Percentiles rank a stretch among this genome's conserved stretches.
Evolutionary conservation across 2,329 filamentous ascomycete genomes (phyloP).

Genomic region (Dothideomycetes sp.): DNA sequence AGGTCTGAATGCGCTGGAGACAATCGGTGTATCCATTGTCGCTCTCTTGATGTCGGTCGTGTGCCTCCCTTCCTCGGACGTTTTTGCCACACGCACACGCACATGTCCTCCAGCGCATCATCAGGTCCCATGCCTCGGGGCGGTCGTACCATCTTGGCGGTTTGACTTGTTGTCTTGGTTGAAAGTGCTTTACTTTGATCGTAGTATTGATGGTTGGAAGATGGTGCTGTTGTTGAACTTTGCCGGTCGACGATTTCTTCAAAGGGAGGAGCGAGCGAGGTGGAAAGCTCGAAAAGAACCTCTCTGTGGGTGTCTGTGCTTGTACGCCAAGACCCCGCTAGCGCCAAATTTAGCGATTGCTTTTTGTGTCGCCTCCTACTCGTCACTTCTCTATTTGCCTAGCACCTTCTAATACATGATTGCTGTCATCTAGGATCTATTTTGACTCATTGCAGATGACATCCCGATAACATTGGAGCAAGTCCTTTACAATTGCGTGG

Average conservation of each 20-base stretch:
- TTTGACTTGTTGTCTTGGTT: not conserved
- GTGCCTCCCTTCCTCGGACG: not conserved
- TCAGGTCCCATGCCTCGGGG: not conserved
- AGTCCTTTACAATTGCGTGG: too few species aligned
- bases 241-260: not conserved
- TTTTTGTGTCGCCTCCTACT: not conserved
- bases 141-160: constrained; percentile 1
- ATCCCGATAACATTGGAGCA: too few species aligned
- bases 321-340: not conserved
- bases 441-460: too few species aligned
- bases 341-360: not conserved
- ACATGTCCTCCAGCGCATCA: not conserved
- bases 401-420: not conserved
- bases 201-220: not conserved
- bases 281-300: not conserved
- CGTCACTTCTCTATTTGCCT: not conserved
- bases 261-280: not conserved
- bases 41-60: constrained; percentile 2
- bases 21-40: not conserved
- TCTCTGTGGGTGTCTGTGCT: not conserved
- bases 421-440: not conserved
- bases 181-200: not conserved
- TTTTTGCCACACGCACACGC: not conserved
- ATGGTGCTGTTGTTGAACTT: not conserved
- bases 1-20: not conserved